phyloP scores from a whole-genome alignment of 2,329 filamentous ascomycete genomes.

The Aureobasidium sp. region DNA sequence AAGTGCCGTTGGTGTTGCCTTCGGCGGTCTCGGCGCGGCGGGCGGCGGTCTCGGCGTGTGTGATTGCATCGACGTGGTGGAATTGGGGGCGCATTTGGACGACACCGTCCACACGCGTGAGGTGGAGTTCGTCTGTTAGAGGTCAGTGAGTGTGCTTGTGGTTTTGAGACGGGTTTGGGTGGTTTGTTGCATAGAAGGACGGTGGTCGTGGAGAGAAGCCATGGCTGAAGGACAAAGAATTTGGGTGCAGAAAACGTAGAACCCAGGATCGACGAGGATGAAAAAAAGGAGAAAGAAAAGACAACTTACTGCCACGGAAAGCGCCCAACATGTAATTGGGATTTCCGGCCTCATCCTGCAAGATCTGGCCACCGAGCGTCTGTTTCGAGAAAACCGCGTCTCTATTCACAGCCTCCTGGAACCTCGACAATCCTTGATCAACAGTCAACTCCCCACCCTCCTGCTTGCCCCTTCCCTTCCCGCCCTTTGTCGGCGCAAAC shows the following conservation, averaged over 20 bases:
- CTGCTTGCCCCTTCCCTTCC: slow-evolving; percentile 29
- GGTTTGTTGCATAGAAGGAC: too few relatives aligned
- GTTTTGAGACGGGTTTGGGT: too few relatives aligned
- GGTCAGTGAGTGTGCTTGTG: neutral
- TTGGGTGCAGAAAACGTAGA: neutral
- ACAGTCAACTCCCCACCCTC: slow-evolving; percentile 40
- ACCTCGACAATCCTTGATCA: slow-evolving; percentile 43
- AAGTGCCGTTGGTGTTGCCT: slow-evolving; percentile 35
- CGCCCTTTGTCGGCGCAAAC: slow-evolving; percentile 28
- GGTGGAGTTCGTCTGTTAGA: slow-evolving; percentile 66
- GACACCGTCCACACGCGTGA: slow-evolving; percentile 74
- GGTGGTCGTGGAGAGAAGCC: too few relatives aligned
- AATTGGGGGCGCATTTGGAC: slow-evolving; percentile 88
- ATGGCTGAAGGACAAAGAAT: too few relatives aligned
- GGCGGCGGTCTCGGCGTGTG: slow-evolving; percentile 46
- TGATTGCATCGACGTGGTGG: slow-evolving; percentile 80
- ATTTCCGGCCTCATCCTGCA: slow-evolving; percentile 61
- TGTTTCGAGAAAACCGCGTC: slow-evolving; percentile 71
- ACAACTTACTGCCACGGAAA: slow-evolving; percentile 55
- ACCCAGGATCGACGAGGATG: neutral
- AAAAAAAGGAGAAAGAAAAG: neutral
- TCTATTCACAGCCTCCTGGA: slow-evolving; percentile 60
- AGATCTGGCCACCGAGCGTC: slow-evolving; percentile 77
- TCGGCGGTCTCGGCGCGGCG: slow-evolving; percentile 38
- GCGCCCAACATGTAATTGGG: slow-evolving; percentile 80